Evolutionary conservation across 805 yeast genomes (phyloP), one percentile per base, ranked within the genome.

Genomic region (Hanseniaspora hatyaiensis): DNA sequence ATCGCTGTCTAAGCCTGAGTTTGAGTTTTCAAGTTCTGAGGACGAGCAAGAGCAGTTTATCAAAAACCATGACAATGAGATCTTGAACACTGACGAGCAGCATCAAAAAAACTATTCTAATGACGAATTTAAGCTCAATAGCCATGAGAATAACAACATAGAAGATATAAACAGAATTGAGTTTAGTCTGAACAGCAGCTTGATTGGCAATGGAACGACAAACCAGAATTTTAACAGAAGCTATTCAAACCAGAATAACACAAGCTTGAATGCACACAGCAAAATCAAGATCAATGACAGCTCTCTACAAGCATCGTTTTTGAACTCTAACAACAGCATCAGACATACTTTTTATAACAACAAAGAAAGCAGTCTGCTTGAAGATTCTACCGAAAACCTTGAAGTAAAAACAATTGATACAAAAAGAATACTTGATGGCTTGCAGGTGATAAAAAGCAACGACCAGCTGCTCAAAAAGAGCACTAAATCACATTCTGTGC

Each of bases 11-110:
- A 13, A 11, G 3, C 33, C 30, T 20, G 16, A 23, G 4, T 42
- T 42, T 42, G 39, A 42, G 18, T 42, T 42, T 11, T 42, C 46
- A 11, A 33, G 39, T n/a, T 42, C 46, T 9, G 46, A 42, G 5
- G 46, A 33, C 11, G 46, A 23, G 6, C 26, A 42, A 40, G 13
- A 22, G n/a, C 38, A 34, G 13, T 34, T 34, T 13, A 36, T 36
- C 39, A 36, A 23, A 22, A 36, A 36, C n/a, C n/a, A n/a, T n/a
- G n/a, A n/a, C n/a, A n/a, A n/a, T n/a, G n/a, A n/a, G n/a, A n/a
- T n/a, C n/a, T n/a, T n/a, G n/a, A n/a, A n/a, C n/a, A n/a, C n/a
- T n/a, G n/a, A n/a, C n/a, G n/a, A n/a, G n/a, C n/a, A n/a, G n/a
- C n/a, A n/a, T n/a, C n/a, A n/a, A n/a, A n/a, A n/a, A n/a, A n/a